Evolutionary conservation across 768 basidiomycete species (phyloP), one percentile per base, ranked within the genome.

Genomic region (Lentinula boryana): DNA sequence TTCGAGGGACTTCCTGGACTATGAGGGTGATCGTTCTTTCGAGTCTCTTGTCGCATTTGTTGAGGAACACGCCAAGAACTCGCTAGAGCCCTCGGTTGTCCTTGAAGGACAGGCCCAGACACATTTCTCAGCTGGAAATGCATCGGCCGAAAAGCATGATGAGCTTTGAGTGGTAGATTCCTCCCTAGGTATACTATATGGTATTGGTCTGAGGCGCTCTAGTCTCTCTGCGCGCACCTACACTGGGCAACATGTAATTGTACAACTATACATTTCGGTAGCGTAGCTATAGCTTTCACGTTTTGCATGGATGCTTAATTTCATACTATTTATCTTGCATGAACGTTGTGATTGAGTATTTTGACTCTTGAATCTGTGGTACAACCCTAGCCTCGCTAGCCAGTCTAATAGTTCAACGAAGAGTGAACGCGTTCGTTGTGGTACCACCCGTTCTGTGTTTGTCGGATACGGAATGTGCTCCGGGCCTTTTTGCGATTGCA

Each of bases 1-100:
- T 50, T 76, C 84, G 21, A 78, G 80, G 58, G 87, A 93, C 56
- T 99, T 95, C 78, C 76, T 95, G 57, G 93, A 97, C 71, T 98
- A 95, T 70, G 87, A 91, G 64, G 97, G 97, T 65, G 97, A 94
- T 68, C 87, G 93, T 62, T 88, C 91, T 3, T 76, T 93, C 63
- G 95, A 98, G 75, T 88, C 84, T 70, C 72, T 98, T 61, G 79
- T 93, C 60, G 83, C 88, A 52, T 97, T 94, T 72, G 77, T 95
- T 43, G 87, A 94, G 74, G 82, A 88, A 70, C 78, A 89, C 66
- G 89, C 88, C 60, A 88, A 88, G 78, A 92, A 93, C 74, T 76
- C 84, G 15, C 74, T 91, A 27, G 82, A 71, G 23, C 66, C 56
- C 9, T 50, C 61, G 2, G 55, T 55, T 18, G 56, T 43, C 15